Evolutionary conservation across 805 yeast species (phyloP), one percentile per base, ranked within the genome.

Genomic region (Candida taoyuanica): DNA sequence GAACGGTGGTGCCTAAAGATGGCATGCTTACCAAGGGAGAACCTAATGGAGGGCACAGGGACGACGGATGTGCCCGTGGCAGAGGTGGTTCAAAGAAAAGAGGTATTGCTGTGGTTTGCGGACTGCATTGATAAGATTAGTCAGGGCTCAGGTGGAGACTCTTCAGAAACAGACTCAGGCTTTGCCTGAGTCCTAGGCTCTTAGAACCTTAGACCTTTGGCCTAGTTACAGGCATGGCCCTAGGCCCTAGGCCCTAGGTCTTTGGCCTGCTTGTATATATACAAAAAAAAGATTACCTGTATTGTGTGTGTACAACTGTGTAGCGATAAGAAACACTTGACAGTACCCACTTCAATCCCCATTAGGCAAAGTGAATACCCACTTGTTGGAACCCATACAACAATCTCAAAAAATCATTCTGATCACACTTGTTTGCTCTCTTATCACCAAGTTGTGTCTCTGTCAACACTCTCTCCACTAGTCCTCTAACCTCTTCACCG

Each of bases 341-440:
- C n/a, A n/a, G n/a, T n/a, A n/a, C n/a, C n/a, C n/a, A n/a, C n/a
- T n/a, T n/a, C n/a, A n/a, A n/a, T n/a, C n/a, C n/a, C n/a, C n/a
- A n/a, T 33, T 31, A 89, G 40, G 96, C 96, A 65, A 93, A 93
- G 63, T 91, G 98, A 44, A 93, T 85, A 31, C 98, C 98, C 33
- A 86, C 96, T 63, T 91, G 93, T 64, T 93, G 96, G 71, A 93
- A 93, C 2, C 95, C 96, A 52, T 83, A 88, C 40, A 93, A 66
- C 33, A 93, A 66, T 57, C 73, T 82, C 53, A 93, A 69, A 63
- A 93, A 93, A 58, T 93, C 98, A 17, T 89, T 85, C 65, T 93
- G 97, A 58, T 89, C 98, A 65, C 94, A 76, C 60, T 93, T 93
- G 23, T 95, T 84, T 2, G 98, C 82, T 70, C 98, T 83, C 62